These are phyloP conservation scores for Mycena chlorophos DNA, from an alignment of 768 basidiomycete genomes.

Conservation along the genomic window DNA sequence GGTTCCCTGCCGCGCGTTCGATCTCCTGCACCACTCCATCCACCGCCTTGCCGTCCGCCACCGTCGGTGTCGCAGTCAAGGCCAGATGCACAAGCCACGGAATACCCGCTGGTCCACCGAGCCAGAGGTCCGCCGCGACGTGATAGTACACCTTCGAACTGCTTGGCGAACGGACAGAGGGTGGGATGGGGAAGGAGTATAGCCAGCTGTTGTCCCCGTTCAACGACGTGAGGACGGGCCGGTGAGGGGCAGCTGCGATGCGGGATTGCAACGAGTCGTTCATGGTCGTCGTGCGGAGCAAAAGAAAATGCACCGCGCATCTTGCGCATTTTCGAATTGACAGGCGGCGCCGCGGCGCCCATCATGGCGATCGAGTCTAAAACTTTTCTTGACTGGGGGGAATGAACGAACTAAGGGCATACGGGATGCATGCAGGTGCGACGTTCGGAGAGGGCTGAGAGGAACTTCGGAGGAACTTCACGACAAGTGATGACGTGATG, in stretches of 20 bases:
- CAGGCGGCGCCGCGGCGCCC: too few relatives aligned
- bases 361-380: background rate
- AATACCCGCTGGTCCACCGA: background rate
- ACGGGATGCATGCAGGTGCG: too few relatives aligned
- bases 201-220: conserved; percentile 2
- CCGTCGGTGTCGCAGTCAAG: background rate
- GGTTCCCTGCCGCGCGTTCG: background rate
- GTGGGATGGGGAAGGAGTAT: background rate
- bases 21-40: background rate
- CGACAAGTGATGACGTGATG: too few relatives aligned
- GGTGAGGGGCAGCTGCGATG: background rate
- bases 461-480: too few relatives aligned
- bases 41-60: background rate
- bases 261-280: background rate
- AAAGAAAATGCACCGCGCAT: too few relatives aligned
- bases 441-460: too few relatives aligned
- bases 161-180: background rate
- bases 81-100: background rate
- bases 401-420: too few relatives aligned
- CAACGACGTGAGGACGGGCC: background rate
- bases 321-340: too few relatives aligned
- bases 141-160: background rate
- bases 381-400: too few relatives aligned
- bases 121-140: background rate
- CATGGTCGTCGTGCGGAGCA: background rate